Evolutionary conservation across 2,329 filamentous ascomycete genomes (phyloP).

Genomic region (Ciborinia camelliae): DNA sequence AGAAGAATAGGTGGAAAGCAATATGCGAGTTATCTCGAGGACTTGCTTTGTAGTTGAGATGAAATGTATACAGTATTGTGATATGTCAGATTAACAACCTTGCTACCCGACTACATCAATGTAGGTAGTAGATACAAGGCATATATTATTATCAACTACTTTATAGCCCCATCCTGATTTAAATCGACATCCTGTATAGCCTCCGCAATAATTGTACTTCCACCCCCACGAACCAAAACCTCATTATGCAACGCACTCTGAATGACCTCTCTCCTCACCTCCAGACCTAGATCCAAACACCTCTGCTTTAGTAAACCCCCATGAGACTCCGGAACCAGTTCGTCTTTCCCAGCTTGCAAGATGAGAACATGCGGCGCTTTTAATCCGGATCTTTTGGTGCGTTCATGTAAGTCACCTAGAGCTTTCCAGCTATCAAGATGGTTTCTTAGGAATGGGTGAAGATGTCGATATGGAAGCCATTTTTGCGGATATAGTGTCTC

Average conservation of each 20-base stretch:
- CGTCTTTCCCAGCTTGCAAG: conserved; percentile 55
- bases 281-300: conserved; percentile 48
- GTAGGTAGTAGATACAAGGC: too few species aligned
- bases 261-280: conserved; percentile 45
- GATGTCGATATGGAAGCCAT: conserved; percentile 74
- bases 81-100: not conserved
- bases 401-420: conserved; percentile 43
- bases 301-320: conserved; percentile 45
- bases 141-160: not conserved
- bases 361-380: conserved; percentile 40
- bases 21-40: not conserved
- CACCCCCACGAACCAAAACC: conserved; percentile 47
- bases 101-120: not conserved
- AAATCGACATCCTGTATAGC: conserved; percentile 38
- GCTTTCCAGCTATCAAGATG: conserved; percentile 55
- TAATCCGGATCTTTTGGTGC: conserved; percentile 29
- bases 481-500: conserved; percentile 70
- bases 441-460: conserved; percentile 70
- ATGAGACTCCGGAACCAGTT: conserved; percentile 54
- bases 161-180: not conserved
- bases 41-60: not conserved
- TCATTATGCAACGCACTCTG: conserved; percentile 55
- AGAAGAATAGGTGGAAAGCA: not conserved
- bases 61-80: not conserved
- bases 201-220: conserved; percentile 45